phyloP scores from a whole-genome alignment of 495 filamentous ascomycete genomes.

The Xylaria palmicola region DNA sequence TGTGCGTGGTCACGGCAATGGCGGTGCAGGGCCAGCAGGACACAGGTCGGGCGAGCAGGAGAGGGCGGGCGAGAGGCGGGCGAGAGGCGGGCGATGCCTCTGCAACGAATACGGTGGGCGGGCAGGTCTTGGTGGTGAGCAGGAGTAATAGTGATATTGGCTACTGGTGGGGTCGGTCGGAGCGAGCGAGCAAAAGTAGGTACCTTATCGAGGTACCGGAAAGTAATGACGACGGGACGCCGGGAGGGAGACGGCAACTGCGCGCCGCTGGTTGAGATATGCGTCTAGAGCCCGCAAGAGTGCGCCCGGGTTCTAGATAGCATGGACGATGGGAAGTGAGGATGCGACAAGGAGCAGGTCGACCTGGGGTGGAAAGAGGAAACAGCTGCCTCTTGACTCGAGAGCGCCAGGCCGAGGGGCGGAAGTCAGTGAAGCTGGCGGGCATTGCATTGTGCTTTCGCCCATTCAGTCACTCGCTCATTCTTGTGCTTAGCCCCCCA shows the following conservation, averaged over 20 bases:
- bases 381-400: background rate
- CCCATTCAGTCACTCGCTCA: background rate
- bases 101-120: too few species aligned
- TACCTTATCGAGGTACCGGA: too few species aligned
- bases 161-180: constrained; percentile 14
- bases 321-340: constrained; percentile 6
- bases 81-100: too few species aligned
- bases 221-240: constrained; percentile 13
- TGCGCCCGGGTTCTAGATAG: background rate
- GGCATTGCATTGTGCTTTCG: background rate
- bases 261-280: background rate
- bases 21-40: background rate
- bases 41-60: background rate
- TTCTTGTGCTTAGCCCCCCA: background rate
- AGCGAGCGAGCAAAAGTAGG: background rate
- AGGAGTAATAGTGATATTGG: background rate
- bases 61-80: background rate
- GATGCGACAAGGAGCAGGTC: background rate
- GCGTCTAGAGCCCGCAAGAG: background rate
- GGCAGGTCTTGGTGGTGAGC: background rate
- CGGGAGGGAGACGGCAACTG: background rate
- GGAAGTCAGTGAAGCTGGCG: constrained; percentile 8
- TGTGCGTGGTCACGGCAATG: background rate
- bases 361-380: background rate
- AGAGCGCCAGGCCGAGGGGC: background rate